Base-by-base conservation (phyloP, 768 basidiomycete species). In the Coprinopsis strossmayeri region DNA sequence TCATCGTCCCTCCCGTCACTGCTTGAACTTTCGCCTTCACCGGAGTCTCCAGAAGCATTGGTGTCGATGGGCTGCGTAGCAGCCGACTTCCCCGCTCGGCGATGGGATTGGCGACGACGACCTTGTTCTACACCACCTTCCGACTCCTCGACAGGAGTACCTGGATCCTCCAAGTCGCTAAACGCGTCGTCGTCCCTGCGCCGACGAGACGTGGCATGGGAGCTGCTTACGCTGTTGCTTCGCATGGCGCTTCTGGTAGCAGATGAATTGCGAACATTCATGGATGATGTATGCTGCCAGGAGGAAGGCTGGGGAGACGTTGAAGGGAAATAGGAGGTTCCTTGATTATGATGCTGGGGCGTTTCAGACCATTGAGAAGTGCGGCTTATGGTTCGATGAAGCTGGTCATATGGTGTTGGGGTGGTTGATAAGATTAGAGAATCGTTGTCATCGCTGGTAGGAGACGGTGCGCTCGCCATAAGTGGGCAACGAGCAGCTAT, bases 351-450 rank as follows among this genome's bases (percentile, higher is more conserved):
- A 56, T 84, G 84, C 13, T 67, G 70, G 27, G 82, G 82, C 5
- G 78, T 77, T 30, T 83, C 79, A 15, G 80, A 78, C 76, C 79
- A 79, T 51, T 73, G 74, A n/a, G 83, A 79, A 48, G 71, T 68
- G 49, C 74, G 73, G 59, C 77, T 81, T 45, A 73, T 54, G 45
- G 65, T 69, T 43, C 78, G 63, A 51, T 71, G 69, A 18, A 72
- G 49, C 28, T 66, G 64, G 53, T 60, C 63, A 53, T 62, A 54
- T 23, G 77, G 68, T 11, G 72, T 72, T n/a, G 78, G 69, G 11
- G 80, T 73, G 9, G 74, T 61, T 17, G 71, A 63, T 17, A 64
- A 43, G n/a, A 48, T 50, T 37, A 56, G 59, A 48, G 59, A 63
- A 34, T 65, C 66, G 48, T 60, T 60, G 57, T 69, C 67, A 50